Percentiles rank a stretch among this genome's conserved stretches.
These are phyloP conservation scores for Gracilaria gracilis DNA, from an alignment of 23 red algal genomes.

Conservation along the genomic window DNA sequence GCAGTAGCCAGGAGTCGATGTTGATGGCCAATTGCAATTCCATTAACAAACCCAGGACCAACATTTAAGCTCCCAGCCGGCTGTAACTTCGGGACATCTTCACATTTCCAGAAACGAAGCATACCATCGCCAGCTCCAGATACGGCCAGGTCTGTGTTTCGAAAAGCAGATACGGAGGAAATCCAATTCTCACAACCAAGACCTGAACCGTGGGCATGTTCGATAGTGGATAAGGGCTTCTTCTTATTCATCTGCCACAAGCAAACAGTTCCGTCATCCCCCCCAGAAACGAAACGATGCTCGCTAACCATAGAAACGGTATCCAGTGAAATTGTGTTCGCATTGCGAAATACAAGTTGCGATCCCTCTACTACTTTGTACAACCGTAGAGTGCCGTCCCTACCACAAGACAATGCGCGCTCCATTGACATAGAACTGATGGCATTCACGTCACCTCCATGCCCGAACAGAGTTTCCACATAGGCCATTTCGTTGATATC, in stretches of 20 bases:
- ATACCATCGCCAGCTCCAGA: constrained; percentile 79
- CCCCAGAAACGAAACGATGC: constrained; percentile 82
- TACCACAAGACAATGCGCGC: constrained; percentile 76
- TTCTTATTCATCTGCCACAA: constrained; percentile 86
- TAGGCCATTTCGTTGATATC: constrained; percentile 78
- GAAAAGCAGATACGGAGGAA: constrained; percentile 57
- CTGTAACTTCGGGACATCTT: constrained; percentile 34
- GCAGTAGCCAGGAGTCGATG: constrained; percentile 59
- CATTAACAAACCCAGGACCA: constrained; percentile 88
- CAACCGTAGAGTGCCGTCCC: constrained; percentile 86
- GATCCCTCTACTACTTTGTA: constrained; percentile 93
- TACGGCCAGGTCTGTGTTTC: constrained; percentile 64
- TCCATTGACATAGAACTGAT: constrained; percentile 63
- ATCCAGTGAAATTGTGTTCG: constrained; percentile 76
- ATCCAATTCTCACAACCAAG: constrained; percentile 72
- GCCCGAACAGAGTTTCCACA: constrained; percentile 91
- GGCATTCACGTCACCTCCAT: constrained; percentile 73
- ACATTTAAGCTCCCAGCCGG: constrained; percentile 34
- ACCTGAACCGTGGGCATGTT: constrained; percentile 62
- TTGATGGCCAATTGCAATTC: constrained; percentile 52
- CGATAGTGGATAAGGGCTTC: constrained; percentile 68
- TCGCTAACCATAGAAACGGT: constrained; percentile 77
- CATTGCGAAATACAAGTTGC: constrained; percentile 86
- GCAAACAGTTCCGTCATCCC: constrained; percentile 81
- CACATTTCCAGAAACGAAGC: constrained; percentile 81